phyloP scores from a whole-genome alignment of 345 rosid species.

The Linum tenue region DNA sequence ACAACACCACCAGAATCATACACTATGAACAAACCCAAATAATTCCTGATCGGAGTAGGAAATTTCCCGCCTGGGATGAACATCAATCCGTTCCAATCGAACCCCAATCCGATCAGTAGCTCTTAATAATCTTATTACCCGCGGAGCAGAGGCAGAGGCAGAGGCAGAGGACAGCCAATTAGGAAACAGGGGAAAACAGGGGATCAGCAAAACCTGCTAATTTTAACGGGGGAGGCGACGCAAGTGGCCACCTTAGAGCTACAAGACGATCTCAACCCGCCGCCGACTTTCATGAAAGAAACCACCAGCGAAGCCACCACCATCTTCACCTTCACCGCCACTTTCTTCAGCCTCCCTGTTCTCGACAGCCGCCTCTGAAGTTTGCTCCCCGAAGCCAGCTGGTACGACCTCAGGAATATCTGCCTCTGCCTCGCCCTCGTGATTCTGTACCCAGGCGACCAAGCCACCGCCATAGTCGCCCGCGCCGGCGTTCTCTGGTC shows the following conservation, averaged over 20 bases:
- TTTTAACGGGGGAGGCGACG: background rate
- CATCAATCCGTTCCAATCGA: no score
- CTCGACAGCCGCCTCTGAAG: conserved; percentile 12
- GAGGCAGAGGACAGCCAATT: no score
- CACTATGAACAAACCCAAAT: no score
- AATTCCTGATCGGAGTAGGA: no score
- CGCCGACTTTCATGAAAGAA: background rate
- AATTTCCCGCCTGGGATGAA: no score
- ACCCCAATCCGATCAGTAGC: no score
- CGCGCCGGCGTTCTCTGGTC: background rate
- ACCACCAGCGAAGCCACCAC: conserved; percentile 19
- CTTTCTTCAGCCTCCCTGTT: conserved; percentile 23
- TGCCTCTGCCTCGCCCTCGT: conserved; percentile 39
- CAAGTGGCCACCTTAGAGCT: background rate
- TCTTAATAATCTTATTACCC: no score
- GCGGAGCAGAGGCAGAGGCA: no score
- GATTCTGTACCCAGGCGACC: conserved; percentile 21
- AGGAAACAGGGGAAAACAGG: no score
- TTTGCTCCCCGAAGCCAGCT: conserved; percentile 21
- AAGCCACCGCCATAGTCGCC: background rate
- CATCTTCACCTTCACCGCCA: conserved; percentile 26
- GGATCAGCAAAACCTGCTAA: background rate
- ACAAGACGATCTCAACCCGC: background rate
- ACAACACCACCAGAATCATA: no score
- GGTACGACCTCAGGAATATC: conserved; percentile 39